Base-by-base conservation (phyloP, 1,284 basidiomycete species). In the Cystobasidium sp. region DNA sequence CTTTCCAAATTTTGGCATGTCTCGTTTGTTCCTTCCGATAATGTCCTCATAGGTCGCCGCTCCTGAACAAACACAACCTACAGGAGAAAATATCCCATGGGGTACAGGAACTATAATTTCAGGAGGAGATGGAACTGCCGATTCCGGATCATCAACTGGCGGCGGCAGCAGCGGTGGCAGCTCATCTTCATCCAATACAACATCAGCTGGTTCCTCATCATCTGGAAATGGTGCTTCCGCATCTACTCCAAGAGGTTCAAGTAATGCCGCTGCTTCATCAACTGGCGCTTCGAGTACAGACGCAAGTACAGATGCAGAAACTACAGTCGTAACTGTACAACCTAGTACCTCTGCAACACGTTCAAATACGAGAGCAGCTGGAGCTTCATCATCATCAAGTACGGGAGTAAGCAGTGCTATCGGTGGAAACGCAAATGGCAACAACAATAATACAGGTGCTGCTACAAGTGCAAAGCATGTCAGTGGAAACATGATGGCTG, bases 71-170 rank as follows among this genome's bases (percentile, higher is more conserved):
- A 85, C 89, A 67, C 88, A 91, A 79, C 88, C 88, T 2, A 83
- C 85, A 76, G 86, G 81, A 8, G 61, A 85, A 6, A 47, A 81
- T 6, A 88, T 92, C 63, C 85, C 88, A 0, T 94, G 90, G 90
- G 92, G 92, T 55, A 83, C 78, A 6, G 92, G 91, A 63, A 80
- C 82, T 18, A 86, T 93, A 70, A 82, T 82, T n/a, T 84, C 88
- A 53, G 63, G 62, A n/a, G 47, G 63, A 12, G 44, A 56, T 39
- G 62, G 44, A 22, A 37, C 64, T 22, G 44, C 41, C 37, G 52
- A 53, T 37, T 64, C 44, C 14, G 49, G 56, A 58, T 70, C 68
- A n/a, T 20, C 59, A 20, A 64, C 69, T 20, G 59, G 69, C 47
- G 31, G 39, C 10, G 56, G 55, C 22, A 59, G 53, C 12, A 46